A percentile compares a stretch with the other conserved stretches of the same genome.
phyloP scores from a whole-genome alignment of 176 grass and related monocot genomes.

The Phoenix roebelenii region DNA sequence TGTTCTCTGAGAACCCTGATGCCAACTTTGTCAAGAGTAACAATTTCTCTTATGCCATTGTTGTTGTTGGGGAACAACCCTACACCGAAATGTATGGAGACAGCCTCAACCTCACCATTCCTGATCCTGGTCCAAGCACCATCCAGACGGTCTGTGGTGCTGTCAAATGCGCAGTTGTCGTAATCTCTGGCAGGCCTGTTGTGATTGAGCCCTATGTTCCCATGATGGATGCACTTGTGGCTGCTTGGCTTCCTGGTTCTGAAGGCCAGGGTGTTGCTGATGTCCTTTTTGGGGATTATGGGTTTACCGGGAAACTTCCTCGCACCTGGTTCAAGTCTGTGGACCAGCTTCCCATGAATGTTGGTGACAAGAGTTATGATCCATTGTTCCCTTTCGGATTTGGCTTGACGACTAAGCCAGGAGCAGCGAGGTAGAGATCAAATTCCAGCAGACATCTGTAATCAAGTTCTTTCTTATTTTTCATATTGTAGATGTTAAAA shows the following conservation, averaged over 20 bases:
- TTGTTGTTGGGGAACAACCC: conserved; percentile 74
- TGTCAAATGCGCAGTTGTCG: conserved; percentile 48
- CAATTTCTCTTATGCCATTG: conserved; percentile 78
- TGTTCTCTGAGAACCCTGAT: conserved; percentile 80
- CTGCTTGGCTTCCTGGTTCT: conserved; percentile 71
- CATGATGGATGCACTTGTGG: conserved; percentile 50
- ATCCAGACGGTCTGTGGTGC: conserved; percentile 53
- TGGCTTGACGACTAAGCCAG: conserved; percentile 57
- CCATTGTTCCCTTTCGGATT: conserved; percentile 68
- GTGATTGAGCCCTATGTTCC: conserved; percentile 65
- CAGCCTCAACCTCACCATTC: conserved; percentile 84
- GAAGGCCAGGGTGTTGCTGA: conserved; percentile 89
- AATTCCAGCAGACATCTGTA: no score
- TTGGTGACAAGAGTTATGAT: conserved; percentile 65
- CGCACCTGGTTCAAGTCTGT: conserved; percentile 95
- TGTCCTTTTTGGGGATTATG: conserved; percentile 82
- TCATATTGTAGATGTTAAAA: no score
- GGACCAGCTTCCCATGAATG: conserved; percentile 95
- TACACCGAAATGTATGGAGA: conserved; percentile 83
- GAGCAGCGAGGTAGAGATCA: conserved; percentile 1
- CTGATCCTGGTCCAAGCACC: conserved; percentile 72
- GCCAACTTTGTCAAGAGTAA: conserved; percentile 45
- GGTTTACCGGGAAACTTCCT: conserved; percentile 70
- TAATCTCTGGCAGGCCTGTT: conserved; percentile 79
- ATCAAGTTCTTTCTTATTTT: no score